Conservation (phyloP, 257 asterid genomes). For the Misopates orontium region DNA sequence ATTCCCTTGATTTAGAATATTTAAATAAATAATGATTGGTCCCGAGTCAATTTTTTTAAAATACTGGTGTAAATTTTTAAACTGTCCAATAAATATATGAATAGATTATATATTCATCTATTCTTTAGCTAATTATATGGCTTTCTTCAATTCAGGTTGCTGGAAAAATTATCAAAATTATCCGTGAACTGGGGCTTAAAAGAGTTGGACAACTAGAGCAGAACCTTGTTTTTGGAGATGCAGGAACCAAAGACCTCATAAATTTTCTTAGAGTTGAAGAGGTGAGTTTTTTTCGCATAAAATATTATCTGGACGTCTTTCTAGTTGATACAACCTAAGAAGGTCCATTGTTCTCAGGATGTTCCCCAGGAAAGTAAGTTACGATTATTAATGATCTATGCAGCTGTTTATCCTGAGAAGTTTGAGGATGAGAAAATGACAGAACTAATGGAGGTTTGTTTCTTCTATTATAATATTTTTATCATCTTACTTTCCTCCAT, state of each 20-base stretch:
- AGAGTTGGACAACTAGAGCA: constrained; percentile 97
- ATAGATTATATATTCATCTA: neutral
- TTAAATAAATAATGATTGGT: constrained; percentile 3
- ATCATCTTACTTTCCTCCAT: neutral
- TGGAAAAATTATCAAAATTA: constrained; percentile 74
- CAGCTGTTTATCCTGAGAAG: constrained; percentile 88
- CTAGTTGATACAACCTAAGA: constrained; percentile 14
- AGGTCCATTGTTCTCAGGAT: constrained; percentile 57
- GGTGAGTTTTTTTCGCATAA: constrained; percentile 44
- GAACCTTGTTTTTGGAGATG: constrained; percentile 97
- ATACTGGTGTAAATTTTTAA: neutral
- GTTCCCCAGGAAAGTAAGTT: constrained; percentile 80
- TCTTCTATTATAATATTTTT: neutral
- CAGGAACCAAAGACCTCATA: constrained; percentile 86
- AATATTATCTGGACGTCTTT: constrained; percentile 16
- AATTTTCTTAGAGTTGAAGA: constrained; percentile 76
- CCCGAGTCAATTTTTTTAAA: neutral
- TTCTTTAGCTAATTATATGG: constrained; percentile 22
- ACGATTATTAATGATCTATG: constrained; percentile 96
- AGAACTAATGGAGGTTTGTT: constrained; percentile 81
- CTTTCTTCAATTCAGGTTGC: constrained; percentile 64
- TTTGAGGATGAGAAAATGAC: constrained; percentile 83
- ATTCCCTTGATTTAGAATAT: too few relatives aligned
- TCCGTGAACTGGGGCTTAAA: constrained; percentile 77
- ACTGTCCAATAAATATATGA: neutral